Percentiles rank a stretch among this genome's conserved stretches.
Conservation (phyloP, 768 basidiomycete genomes). For the Panaeolus papilionaceus region DNA sequence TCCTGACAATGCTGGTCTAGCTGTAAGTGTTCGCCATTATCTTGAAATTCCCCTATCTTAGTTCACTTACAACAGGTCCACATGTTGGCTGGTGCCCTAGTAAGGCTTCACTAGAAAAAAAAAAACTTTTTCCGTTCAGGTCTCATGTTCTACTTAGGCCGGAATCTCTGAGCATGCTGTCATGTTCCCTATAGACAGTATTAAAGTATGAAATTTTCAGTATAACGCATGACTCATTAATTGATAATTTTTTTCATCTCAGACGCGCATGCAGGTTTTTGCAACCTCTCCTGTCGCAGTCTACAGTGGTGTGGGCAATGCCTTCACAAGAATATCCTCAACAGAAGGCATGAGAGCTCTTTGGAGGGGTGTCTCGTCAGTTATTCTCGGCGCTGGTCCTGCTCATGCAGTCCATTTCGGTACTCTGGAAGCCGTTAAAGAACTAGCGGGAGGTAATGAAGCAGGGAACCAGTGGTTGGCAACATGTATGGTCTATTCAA, state of each 20-base stretch:
- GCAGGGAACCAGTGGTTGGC: slow-evolving; percentile 84
- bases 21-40: slow-evolving; percentile 49
- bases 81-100: slow-evolving; percentile 96
- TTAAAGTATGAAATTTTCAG: slow-evolving; percentile 71
- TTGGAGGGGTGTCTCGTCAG: slow-evolving; percentile 96
- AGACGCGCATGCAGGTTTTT: slow-evolving; percentile 99
- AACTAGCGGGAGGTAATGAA: slow-evolving; percentile 87
- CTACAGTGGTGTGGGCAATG: slow-evolving; percentile 90
- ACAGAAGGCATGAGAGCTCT: slow-evolving; percentile 91
- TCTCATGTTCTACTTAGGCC: slow-evolving; percentile 59
- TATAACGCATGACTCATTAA: slow-evolving; percentile 11
- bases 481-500: slow-evolving; percentile 68
- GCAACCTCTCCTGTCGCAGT: slow-evolving; percentile 84
- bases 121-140: slow-evolving; percentile 14
- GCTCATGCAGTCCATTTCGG: slow-evolving; percentile 99
- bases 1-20: slow-evolving; percentile 80
- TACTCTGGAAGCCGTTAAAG: slow-evolving; percentile 93
- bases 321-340: slow-evolving; percentile 89
- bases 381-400: slow-evolving; percentile 95
- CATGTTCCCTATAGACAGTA: slow-evolving; percentile 98
- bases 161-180: slow-evolving; percentile 99
- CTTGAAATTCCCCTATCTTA: slow-evolving; percentile 21
- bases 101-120: slow-evolving; percentile 48
- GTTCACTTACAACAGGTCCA: slow-evolving; percentile 65
- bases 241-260: slow-evolving; percentile 17